phyloP scores from a whole-genome alignment of 352 stramenopile species.

The Pythium phragmiticola region DNA sequence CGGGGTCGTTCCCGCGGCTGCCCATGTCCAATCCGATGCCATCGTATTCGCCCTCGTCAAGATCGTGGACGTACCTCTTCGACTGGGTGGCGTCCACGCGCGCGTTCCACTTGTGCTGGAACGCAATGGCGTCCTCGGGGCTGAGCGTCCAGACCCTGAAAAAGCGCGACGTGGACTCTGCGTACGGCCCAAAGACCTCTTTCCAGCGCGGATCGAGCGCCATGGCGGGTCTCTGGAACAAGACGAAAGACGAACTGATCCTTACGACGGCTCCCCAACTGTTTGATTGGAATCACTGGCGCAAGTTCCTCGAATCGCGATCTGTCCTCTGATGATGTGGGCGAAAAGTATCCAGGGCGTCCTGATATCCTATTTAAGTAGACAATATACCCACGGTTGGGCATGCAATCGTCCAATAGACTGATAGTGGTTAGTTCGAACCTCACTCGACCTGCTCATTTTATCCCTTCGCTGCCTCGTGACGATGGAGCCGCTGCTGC shows the following conservation, averaged over 20 bases:
- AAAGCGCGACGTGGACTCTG: background rate
- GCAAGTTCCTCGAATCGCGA: too few relatives aligned
- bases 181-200: constrained; percentile 9
- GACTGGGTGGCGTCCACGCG: background rate
- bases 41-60: constrained; percentile 4
- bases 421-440: background rate
- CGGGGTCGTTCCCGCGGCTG: background rate
- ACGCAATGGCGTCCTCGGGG: background rate
- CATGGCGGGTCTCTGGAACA: background rate
- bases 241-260: background rate
- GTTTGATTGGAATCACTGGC: background rate
- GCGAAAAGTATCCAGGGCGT: too few relatives aligned
- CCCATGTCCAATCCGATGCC: background rate
- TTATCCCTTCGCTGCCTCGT: background rate
- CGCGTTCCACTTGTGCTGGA: constrained; percentile 10
- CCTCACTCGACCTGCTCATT: background rate
- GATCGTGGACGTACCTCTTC: background rate
- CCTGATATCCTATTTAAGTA: too few relatives aligned
- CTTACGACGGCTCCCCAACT: background rate
- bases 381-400: too few relatives aligned
- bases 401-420: background rate
- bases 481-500: constrained; percentile 1
- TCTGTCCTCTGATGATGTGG: too few relatives aligned
- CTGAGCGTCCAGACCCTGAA: constrained; percentile 13
- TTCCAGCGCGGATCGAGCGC: constrained; percentile 6